These are phyloP conservation scores for Salicornia ramosissima DNA, from an alignment of 148 eudicot species.

Conservation along the genomic window DNA sequence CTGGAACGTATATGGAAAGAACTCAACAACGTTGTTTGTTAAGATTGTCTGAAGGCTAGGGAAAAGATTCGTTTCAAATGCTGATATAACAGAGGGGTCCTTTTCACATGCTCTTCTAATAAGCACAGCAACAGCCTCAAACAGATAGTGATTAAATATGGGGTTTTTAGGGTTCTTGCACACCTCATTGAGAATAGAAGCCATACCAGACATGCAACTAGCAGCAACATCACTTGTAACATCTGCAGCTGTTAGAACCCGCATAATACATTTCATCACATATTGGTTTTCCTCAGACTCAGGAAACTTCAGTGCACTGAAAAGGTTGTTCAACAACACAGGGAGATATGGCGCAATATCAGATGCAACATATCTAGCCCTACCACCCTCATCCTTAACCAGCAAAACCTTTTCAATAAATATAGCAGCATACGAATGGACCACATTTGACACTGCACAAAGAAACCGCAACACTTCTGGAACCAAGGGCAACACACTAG, in stretches of 20 bases:
- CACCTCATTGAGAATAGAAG: constrained; percentile 64
- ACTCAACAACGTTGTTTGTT: constrained; percentile 60
- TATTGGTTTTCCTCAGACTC: constrained; percentile 97
- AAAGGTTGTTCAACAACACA: constrained; percentile 67
- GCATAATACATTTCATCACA: constrained; percentile 95
- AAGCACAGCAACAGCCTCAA: constrained; percentile 85
- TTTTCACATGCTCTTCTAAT: constrained; percentile 73
- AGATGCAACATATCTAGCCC: constrained; percentile 60
- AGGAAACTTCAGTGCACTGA: constrained; percentile 66
- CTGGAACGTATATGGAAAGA: constrained; percentile 96
- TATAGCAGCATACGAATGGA: constrained; percentile 89
- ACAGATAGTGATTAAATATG: constrained; percentile 75
- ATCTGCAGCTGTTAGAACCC: constrained; percentile 89
- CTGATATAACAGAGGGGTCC: constrained; percentile 62
- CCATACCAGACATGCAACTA: constrained; percentile 64
- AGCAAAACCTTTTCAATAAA: constrained; percentile 84
- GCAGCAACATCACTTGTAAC: constrained; percentile 67
- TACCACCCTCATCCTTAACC: constrained; percentile 76
- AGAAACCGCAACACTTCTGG: constrained; percentile 79
- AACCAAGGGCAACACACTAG: constrained; percentile 62
- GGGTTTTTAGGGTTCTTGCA: constrained; percentile 93
- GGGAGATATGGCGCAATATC: constrained; percentile 63
- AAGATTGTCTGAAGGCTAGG: constrained; percentile 71
- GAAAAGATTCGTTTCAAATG: constrained; percentile 70
- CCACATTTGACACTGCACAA: constrained; percentile 78